Base-by-base conservation (phyloP, 257 asterid species). In the Nicotiana sylvestris region DNA sequence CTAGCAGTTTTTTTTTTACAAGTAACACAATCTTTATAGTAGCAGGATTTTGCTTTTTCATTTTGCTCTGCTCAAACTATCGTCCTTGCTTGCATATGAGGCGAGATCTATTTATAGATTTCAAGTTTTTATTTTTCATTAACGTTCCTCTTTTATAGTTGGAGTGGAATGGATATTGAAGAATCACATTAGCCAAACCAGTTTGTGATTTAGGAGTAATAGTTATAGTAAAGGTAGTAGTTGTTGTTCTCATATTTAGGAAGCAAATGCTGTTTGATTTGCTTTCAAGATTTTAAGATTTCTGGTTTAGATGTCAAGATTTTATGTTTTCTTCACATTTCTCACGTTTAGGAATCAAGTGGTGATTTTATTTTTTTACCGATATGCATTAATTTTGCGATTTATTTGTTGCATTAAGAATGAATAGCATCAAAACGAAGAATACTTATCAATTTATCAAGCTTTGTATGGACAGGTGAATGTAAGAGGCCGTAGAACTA, bases 391-490 rank as follows among this genome's bases (percentile, higher is more conserved):
- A 27, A 4, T 76, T 51, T 39, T 15, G 43, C 6, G 25, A 51
- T 76, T 76, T 49, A 29, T 51, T 15, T 6, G 2, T 51, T 51
- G 46, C 16, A 25, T 25, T 15, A 29, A 51, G 64, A 29, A 76
- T 29, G 15, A 32, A 74, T 74, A 74, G 27, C 62, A 74, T 74
- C 62, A 49, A 7, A 51, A 39, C 29, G 29, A 76, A 51, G 18
- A 29, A 51, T 32, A 18, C 49, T 81, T 81, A 18, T 51, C 25
- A 2, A 30, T 81, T 66, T 29, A 29, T 51, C 68, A 39, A 15
- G 32, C 61, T 66, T 81, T 76, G 65, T 64, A 76, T 85, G 58
- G 77, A 64, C 90, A 92, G 93, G 89, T 83, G 69, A 83, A 84
- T 85, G 85, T 82, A 49, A 87, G 86, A 65, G 88, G 86, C 18